Base-by-base conservation (phyloP, 2,329 filamentous ascomycete species). In the Lachnellula occidentalis region DNA sequence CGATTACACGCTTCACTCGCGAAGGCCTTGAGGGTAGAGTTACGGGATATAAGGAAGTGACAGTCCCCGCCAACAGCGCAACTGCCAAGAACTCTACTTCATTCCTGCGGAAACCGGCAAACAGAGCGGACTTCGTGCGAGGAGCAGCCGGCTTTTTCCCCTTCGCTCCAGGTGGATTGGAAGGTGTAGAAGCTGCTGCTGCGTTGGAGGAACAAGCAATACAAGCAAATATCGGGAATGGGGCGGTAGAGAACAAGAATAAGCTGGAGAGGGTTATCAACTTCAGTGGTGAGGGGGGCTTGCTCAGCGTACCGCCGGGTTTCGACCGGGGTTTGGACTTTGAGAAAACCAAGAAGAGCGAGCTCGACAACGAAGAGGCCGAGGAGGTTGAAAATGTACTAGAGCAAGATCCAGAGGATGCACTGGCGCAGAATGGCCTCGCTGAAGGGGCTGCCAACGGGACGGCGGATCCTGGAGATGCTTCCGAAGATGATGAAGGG, bases 81-180 rank as follows among this genome's bases (percentile, higher is more conserved):
- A 96, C 89, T 15, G 92, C 91, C 47, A 99, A 96, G 73, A 96
- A 95, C 67, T 96, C 91, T 2, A 97, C 92, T 0, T 96, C 91
- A 5, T 77, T 96, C 41, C 76, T 88, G 15, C 82, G 94, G 45
- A 95, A 95, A 67, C 92, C 92, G 3, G 92, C 90, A 14, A 86
- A 84, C 54, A 82, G 89, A 58, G 90, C 89, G 31, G 92, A 97
- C 48, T 96, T 97, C 71, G 92, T 97, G 12, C 82, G 92, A 58
- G 94, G 94, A 14, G 92, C 88, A 36, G 90, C 92, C 7, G 92
- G 92, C 0, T 96, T 95, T 74, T 95, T 96, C 56, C 92, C 92
- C 0, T 96, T 97, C 72, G 87, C 91, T 0, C 92, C 92, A 0
- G 92, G 92, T 53, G 94, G 94, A 1, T 73, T 97, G 14, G 92